Evolutionary conservation across 1,284 basidiomycete species (phyloP).

Genomic region (Ustilago xerochloae): DNA sequence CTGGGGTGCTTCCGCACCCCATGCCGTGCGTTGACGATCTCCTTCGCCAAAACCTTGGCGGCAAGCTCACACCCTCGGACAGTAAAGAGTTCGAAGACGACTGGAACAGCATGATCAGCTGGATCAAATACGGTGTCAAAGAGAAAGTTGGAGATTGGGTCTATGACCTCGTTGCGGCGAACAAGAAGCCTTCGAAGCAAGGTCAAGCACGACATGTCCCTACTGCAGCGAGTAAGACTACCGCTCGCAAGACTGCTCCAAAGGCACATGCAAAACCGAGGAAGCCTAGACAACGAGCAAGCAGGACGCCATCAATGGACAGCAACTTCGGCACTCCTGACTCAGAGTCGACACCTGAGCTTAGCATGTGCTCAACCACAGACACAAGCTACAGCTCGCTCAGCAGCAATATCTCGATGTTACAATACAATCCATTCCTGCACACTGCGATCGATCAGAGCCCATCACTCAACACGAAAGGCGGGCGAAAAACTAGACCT

Average conservation of each 20-base stretch:
- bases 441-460: conserved; percentile 10
- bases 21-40: conserved; percentile 11
- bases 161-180: conserved; percentile 32
- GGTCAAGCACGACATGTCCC: conserved; percentile 16
- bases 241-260: conserved; percentile 14
- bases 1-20: too few relatives aligned
- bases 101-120: conserved; percentile 50
- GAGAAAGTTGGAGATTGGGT: conserved; percentile 58
- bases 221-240: conserved; percentile 24
- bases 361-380: conserved; percentile 38
- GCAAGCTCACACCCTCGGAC: conserved; percentile 12
- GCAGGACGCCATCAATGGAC: conserved; percentile 18
- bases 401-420: conserved; percentile 18
- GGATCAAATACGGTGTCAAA: conserved; percentile 52
- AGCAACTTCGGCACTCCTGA: background rate
- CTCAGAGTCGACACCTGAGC: conserved; percentile 31
- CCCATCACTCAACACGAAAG: conserved; percentile 19
- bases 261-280: conserved; percentile 6
- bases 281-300: conserved; percentile 11
- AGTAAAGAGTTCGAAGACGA: conserved; percentile 37
- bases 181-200: conserved; percentile 23
- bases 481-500: conserved; percentile 23
- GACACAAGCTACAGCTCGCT: conserved; percentile 29
- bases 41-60: conserved; percentile 23
- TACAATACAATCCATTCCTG: conserved; percentile 21